phyloP scores from a whole-genome alignment of 495 filamentous ascomycete genomes.

The Trichoderma erinaceum region DNA sequence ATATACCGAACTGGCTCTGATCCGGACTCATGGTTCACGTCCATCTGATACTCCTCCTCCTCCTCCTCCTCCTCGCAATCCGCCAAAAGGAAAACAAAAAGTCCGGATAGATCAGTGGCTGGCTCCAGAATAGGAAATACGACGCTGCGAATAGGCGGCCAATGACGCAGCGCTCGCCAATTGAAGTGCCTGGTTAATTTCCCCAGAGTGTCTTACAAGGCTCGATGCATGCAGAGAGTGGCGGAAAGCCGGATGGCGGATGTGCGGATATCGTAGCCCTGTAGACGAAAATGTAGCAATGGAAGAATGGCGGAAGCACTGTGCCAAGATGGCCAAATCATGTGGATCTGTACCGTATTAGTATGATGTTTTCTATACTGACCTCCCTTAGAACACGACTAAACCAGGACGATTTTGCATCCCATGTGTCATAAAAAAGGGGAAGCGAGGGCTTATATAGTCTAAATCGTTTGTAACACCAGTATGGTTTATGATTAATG shows the following conservation, averaged over 20 bases:
- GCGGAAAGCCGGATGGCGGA: not conserved
- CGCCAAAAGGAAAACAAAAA: too few species aligned
- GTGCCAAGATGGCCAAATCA: not conserved
- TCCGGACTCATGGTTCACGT: not conserved
- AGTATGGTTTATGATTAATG: not conserved
- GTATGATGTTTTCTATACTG: not conserved
- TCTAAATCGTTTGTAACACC: not conserved
- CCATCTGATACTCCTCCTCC: conserved; percentile 2
- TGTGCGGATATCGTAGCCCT: not conserved
- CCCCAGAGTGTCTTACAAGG: too few species aligned
- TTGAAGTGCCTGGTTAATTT: not conserved
- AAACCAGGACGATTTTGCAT: not conserved
- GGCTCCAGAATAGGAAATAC: not conserved
- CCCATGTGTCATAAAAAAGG: not conserved
- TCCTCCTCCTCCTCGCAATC: too few species aligned
- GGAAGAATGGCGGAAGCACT: conserved; percentile 3
- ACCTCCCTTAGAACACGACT: not conserved
- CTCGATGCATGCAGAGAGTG: not conserved
- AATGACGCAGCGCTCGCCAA: not conserved
- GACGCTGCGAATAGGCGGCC: not conserved
- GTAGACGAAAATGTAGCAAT: too few species aligned
- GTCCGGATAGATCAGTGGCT: not conserved
- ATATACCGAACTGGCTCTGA: conserved; percentile 19
- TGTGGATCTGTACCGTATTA: not conserved
- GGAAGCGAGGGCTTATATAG: not conserved